phyloP scores from a whole-genome alignment of 1,139 yeast genomes.

The Zygosaccharomyces sapae region DNA sequence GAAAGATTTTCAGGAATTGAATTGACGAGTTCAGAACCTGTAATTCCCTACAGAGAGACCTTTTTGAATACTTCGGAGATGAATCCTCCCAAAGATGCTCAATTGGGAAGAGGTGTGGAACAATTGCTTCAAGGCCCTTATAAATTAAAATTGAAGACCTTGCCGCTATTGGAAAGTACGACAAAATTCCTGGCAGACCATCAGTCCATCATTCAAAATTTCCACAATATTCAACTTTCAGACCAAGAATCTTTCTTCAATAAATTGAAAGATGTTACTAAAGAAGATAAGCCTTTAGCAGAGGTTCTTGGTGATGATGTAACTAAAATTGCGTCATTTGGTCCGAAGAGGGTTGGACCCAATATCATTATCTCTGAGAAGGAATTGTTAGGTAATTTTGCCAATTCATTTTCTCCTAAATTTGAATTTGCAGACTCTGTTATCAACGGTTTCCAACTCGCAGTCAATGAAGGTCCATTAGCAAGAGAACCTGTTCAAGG shows the following conservation, averaged over 20 bases:
- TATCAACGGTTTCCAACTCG: constrained; percentile 79
- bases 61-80: constrained; percentile 48
- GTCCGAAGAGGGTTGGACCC: constrained; percentile 74
- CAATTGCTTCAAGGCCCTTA: constrained; percentile 47
- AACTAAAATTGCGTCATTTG: constrained; percentile 60
- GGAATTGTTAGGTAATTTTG: constrained; percentile 37
- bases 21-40: constrained; percentile 83
- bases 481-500: constrained; percentile 89
- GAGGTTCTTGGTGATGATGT: constrained; percentile 31
- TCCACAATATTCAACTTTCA: constrained; percentile 25
- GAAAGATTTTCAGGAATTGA: constrained; percentile 93
- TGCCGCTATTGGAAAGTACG: constrained; percentile 54
- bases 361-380: constrained; percentile 61
- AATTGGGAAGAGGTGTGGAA: constrained; percentile 42
- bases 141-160: constrained; percentile 46
- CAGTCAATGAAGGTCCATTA: constrained; percentile 81
- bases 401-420: constrained; percentile 20
- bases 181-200: constrained; percentile 49
- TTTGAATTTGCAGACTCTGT: constrained; percentile 63
- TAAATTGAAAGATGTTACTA: constrained; percentile 39
- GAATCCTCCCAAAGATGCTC: constrained; percentile 42
- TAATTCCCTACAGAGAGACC: constrained; percentile 91
- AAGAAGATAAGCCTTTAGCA: constrained; percentile 29
- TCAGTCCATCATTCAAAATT: constrained; percentile 40
- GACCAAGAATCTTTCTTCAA: constrained; percentile 35